phyloP scores from a whole-genome alignment of 768 basidiomycete species.

The Lactifluus hygrophoroides region DNA sequence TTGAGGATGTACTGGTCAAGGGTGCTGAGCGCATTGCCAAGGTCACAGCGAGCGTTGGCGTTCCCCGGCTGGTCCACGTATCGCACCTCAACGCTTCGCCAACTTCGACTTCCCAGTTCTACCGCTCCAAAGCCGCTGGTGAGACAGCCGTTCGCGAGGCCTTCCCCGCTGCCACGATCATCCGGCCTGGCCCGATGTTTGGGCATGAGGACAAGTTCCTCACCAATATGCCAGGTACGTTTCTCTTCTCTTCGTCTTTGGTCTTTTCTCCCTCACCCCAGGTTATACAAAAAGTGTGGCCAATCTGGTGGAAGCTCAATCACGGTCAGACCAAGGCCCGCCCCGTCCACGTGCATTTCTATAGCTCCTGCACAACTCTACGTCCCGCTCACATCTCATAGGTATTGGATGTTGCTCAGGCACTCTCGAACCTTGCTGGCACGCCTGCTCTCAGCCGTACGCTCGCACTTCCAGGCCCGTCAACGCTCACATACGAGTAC shows the following conservation, averaged over 20 bases:
- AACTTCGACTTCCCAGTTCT: constrained; percentile 72
- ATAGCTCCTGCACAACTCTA: constrained; percentile 5
- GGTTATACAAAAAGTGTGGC: constrained; percentile 51
- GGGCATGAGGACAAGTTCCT: constrained; percentile 94
- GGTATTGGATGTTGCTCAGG: constrained; percentile 94
- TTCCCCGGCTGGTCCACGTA: constrained; percentile 83
- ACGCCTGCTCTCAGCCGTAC: constrained; percentile 56
- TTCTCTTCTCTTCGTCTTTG: constrained; percentile 12
- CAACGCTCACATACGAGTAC: constrained; percentile 74
- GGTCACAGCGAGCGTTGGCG: constrained; percentile 66
- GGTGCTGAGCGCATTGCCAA: constrained; percentile 84
- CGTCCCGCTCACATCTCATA: constrained; percentile 25
- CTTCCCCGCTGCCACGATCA: constrained; percentile 81
- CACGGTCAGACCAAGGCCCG: constrained; percentile 76
- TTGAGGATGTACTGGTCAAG: constrained; percentile 66
- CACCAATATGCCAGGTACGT: constrained; percentile 85
- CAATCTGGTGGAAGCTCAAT: constrained; percentile 93
- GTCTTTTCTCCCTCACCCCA: constrained; percentile 14
- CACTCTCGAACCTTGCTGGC: constrained; percentile 66
- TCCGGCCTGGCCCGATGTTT: constrained; percentile 78
- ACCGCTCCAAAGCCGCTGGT: constrained; percentile 83
- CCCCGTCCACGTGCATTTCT: constrained; percentile 73
- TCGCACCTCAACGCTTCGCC: constrained; percentile 89
- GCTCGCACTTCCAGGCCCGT: constrained; percentile 82
- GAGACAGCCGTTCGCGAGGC: constrained; percentile 78